Conservation (phyloP, 768 basidiomycete genomes). For the Lentinula guzmanii region DNA sequence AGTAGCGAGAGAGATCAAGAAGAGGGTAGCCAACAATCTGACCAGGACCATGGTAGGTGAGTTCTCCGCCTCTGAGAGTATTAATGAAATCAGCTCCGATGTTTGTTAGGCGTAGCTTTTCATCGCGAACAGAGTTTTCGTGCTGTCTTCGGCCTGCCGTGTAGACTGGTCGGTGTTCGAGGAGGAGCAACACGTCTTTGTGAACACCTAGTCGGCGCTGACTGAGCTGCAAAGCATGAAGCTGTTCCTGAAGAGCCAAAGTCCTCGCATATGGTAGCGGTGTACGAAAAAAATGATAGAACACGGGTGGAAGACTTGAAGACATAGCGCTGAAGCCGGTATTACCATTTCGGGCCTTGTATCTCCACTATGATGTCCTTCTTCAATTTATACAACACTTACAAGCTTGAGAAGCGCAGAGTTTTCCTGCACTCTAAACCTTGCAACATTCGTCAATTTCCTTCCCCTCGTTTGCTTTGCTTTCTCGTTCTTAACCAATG, state of each 20-base stretch:
- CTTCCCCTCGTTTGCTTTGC: background rate
- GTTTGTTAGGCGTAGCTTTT: constrained; percentile 55
- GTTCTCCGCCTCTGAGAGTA: constrained; percentile 83
- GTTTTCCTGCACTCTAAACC: background rate
- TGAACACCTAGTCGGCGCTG: constrained; percentile 39
- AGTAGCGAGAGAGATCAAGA: constrained; percentile 78
- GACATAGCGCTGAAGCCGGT: background rate
- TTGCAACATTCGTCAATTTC: no score
- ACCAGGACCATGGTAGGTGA: constrained; percentile 97
- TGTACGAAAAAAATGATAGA: constrained; percentile 71
- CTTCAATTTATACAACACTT: background rate
- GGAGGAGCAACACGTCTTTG: constrained; percentile 66
- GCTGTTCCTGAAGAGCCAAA: constrained; percentile 62
- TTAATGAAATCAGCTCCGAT: constrained; percentile 86
- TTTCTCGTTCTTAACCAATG: background rate
- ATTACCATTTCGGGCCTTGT: background rate
- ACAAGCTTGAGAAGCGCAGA: background rate
- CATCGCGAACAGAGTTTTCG: constrained; percentile 48
- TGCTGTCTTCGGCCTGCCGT: constrained; percentile 89
- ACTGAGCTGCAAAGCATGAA: constrained; percentile 61
- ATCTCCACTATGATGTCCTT: background rate
- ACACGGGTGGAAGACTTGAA: constrained; percentile 42
- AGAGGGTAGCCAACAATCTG: constrained; percentile 96
- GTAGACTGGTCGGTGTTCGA: constrained; percentile 92
- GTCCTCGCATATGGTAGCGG: constrained; percentile 74